Base-by-base conservation (phyloP, 2,329 filamentous ascomycete species). In the Cordyceps pruinosa region DNA sequence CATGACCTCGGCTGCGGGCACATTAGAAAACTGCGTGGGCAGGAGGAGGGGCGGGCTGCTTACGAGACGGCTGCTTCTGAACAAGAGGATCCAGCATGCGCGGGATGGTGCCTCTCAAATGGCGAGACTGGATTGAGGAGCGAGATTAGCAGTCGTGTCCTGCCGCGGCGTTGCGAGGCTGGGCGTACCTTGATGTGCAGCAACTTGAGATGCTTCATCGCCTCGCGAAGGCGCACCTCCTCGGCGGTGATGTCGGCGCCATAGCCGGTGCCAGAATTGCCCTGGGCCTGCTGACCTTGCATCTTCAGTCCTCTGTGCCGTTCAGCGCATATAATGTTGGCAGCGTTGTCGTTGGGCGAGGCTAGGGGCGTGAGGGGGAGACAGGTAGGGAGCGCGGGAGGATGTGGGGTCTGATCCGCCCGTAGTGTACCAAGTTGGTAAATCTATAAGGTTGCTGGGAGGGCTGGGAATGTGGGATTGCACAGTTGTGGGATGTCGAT, bases 121-220 rank as follows among this genome's bases (percentile, higher is more conserved):
- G 60, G 30, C 72, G 69, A 32, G 65, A 66, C 72, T 74, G 60
- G 37, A 58, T 4, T 56, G 44, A 30, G n/a, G 19, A 32, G 41
- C 19, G 13, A 45, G 12, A 9, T 54, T 51, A 50, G 25, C 9
- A 26, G 23, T 21, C 8, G 39, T 28, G 13, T 5, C 32, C 45
- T 47, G 58, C 69, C 42, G 69, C 60, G 56, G 17, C 13, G 23
- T 25, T 44, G 56, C 51, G 56, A 53, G 65, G 63, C 25, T 13
- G 5, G 26, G 49, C 54, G 35, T 75, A 77, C 81, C 73, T 80
- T 77, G 63, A 80, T 71, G 63, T 83, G 79, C n/a, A 83, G 69
- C 47, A 79, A 70, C 62, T 81, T 79, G 53, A 84, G 72, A 34
- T 75, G 73, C 63, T 77, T 70, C 63, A 83, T 72, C 25, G 75